phyloP scores from a whole-genome alignment of 257 asterid species.

The Linderniella brevidens region DNA sequence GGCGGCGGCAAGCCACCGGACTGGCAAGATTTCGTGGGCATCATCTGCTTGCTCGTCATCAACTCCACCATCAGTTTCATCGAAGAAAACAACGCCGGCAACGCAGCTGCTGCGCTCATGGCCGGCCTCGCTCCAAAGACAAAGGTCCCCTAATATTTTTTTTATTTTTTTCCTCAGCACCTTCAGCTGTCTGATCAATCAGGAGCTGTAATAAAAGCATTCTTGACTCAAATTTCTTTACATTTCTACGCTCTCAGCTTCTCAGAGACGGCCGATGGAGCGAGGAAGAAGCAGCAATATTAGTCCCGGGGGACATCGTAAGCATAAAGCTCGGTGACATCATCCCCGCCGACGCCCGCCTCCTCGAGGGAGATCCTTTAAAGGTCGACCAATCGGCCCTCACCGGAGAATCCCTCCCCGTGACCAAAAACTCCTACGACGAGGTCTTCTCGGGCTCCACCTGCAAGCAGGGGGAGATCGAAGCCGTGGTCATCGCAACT shows the following conservation, averaged over 20 bases:
- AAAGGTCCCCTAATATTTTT: slow-evolving; percentile 7
- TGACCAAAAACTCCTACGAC: slow-evolving; percentile 56
- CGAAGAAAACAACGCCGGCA: slow-evolving; percentile 34
- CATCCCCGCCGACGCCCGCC: slow-evolving; percentile 94
- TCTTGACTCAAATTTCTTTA: too few species aligned
- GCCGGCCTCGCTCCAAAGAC: slow-evolving; percentile 30
- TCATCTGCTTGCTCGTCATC: slow-evolving; percentile 22
- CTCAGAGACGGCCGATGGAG: slow-evolving; percentile 78
- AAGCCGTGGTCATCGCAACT: slow-evolving; percentile 86
- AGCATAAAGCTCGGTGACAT: slow-evolving; percentile 82
- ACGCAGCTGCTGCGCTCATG: slow-evolving; percentile 30
- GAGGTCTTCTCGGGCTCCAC: slow-evolving; percentile 91
- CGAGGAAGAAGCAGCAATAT: slow-evolving; percentile 81
- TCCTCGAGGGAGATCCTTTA: slow-evolving; percentile 81
- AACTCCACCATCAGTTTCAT: slow-evolving; percentile 32
- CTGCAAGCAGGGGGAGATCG: slow-evolving; percentile 90
- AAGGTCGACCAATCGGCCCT: slow-evolving; percentile 84
- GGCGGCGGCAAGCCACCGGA: slow-evolving; percentile 73
- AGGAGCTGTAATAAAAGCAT: too few species aligned
- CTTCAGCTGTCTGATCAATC: too few species aligned
- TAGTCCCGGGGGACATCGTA: slow-evolving; percentile 80
- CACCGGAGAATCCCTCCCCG: slow-evolving; percentile 88
- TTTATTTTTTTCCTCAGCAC: too few species aligned
- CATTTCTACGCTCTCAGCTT: slow-evolving; percentile 20
- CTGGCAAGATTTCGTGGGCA: slow-evolving; percentile 90